phyloP scores from a whole-genome alignment of 129 eudicot species.

The Tanacetum coccineum region DNA sequence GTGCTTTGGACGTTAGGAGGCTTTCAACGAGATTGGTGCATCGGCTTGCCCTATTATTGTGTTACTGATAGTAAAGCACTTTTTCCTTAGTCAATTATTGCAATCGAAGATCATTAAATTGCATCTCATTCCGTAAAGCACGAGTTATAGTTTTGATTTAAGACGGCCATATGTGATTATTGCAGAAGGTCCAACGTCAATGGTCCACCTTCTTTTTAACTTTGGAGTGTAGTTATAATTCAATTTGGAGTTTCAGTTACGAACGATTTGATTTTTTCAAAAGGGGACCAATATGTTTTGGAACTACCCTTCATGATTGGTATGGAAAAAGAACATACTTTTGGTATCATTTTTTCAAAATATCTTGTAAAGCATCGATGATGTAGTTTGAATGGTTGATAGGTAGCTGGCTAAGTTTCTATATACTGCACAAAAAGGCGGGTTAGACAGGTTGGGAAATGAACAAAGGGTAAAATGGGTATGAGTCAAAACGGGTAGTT shows the following conservation, averaged over 20 bases:
- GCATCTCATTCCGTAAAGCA: neutral
- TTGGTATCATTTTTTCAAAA: neutral
- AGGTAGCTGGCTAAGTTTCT: neutral
- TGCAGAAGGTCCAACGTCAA: constrained; percentile 3
- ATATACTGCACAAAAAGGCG: no score
- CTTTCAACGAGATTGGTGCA: neutral
- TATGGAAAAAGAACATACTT: neutral
- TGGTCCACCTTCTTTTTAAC: constrained; percentile 1
- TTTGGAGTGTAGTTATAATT: constrained; percentile 14
- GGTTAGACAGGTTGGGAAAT: no score
- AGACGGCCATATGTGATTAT: neutral
- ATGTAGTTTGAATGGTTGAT: neutral
- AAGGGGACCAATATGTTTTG: constrained; percentile 20
- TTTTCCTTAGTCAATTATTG: neutral
- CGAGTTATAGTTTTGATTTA: neutral
- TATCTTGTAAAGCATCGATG: neutral
- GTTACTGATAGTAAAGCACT: constrained; percentile 6
- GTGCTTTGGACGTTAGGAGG: constrained; percentile 14
- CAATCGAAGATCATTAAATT: neutral
- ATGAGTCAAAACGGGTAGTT: no score
- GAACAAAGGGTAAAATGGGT: no score
- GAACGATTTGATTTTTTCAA: neutral
- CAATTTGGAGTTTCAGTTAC: neutral
- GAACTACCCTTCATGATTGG: constrained; percentile 8
- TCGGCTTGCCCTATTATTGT: neutral